Evolutionary conservation across 2,329 filamentous ascomycete genomes (phyloP).

Genomic region (Biscogniauxia marginata): DNA sequence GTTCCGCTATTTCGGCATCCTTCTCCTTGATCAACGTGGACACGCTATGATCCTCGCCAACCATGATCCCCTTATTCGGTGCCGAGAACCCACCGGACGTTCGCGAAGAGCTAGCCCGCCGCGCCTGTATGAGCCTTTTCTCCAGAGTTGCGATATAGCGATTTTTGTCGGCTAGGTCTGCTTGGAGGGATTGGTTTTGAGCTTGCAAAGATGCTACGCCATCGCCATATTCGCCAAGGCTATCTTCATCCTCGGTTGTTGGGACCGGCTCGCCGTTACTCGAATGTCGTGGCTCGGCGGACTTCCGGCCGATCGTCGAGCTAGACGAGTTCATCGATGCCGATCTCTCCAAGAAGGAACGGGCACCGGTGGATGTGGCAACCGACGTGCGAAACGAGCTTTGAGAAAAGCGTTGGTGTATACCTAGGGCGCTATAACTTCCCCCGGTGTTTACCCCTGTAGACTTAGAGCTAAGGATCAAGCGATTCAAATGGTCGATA

Average conservation of each 20-base stretch:
- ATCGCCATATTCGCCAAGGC: conserved; percentile 78
- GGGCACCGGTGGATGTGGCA: conserved; percentile 57
- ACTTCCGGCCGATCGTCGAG: conserved; percentile 57
- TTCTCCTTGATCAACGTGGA: conserved; percentile 77
- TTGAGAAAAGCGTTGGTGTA: conserved; percentile 63
- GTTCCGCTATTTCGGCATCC: conserved; percentile 86
- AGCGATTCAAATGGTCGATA: conserved; percentile 91
- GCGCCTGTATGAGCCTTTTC: conserved; percentile 85
- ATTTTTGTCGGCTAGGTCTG: conserved; percentile 95
- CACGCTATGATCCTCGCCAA: conserved; percentile 77
- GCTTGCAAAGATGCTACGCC: conserved; percentile 77
- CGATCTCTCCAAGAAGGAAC: conserved; percentile 59
- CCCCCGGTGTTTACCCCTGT: conserved; percentile 84
- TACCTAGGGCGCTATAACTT: conserved; percentile 66
- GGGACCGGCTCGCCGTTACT: conserved; percentile 39
- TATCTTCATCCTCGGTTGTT: conserved; percentile 67
- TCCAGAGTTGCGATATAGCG: conserved; percentile 94
- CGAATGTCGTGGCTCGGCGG: conserved; percentile 45
- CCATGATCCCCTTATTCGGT: conserved; percentile 61
- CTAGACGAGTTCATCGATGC: conserved; percentile 65
- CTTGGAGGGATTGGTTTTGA: conserved; percentile 89
- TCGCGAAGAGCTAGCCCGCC: conserved; percentile 84
- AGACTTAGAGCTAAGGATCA: conserved; percentile 95
- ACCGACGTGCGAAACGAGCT: conserved; percentile 67
- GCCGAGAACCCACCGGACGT: conserved; percentile 71